A percentile compares a stretch with the other conserved stretches of the same genome.
Evolutionary conservation across 352 stramenopile species (phyloP).

Genomic region (Saprolegnia parasitica): DNA sequence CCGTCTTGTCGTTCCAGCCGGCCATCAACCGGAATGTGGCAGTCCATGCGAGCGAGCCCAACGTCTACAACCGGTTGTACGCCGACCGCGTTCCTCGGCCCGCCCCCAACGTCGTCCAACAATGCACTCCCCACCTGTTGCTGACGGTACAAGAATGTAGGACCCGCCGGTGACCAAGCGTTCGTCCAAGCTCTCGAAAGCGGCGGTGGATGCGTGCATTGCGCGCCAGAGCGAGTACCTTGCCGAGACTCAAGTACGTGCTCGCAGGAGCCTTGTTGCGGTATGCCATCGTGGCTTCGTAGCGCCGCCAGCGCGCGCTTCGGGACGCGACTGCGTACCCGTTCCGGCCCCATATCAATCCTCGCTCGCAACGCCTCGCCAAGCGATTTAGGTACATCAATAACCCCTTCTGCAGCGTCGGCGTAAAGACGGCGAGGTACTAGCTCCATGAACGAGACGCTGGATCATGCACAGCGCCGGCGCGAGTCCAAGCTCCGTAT

Average conservation of each 20-base stretch:
- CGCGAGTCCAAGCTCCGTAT: slow-evolving; percentile 3
- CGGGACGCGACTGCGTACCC: neutral
- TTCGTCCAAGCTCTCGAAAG: neutral
- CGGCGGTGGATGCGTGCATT: neutral
- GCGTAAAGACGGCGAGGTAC: neutral
- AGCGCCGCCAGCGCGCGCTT: neutral
- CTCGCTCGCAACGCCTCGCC: neutral
- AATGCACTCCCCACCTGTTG: neutral
- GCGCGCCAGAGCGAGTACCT: neutral
- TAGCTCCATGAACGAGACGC: slow-evolving; percentile 3
- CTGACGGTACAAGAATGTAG: neutral
- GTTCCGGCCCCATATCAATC: slow-evolving; percentile 3
- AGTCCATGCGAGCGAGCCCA: neutral
- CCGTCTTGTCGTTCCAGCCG: neutral
- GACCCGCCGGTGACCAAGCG: too few species aligned
- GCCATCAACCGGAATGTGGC: neutral
- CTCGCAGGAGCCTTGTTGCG: neutral
- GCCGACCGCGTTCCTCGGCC: neutral
- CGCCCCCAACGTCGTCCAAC: neutral
- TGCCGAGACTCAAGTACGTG: neutral
- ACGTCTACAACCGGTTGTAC: slow-evolving; percentile 4
- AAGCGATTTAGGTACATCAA: neutral
- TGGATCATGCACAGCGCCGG: neutral
- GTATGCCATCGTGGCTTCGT: neutral
- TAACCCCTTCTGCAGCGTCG: too few species aligned